A percentile compares a stretch with the other conserved stretches of the same genome.
phyloP scores from a whole-genome alignment of 2,329 filamentous ascomycete species.

The Pseudocercospora vitis region DNA sequence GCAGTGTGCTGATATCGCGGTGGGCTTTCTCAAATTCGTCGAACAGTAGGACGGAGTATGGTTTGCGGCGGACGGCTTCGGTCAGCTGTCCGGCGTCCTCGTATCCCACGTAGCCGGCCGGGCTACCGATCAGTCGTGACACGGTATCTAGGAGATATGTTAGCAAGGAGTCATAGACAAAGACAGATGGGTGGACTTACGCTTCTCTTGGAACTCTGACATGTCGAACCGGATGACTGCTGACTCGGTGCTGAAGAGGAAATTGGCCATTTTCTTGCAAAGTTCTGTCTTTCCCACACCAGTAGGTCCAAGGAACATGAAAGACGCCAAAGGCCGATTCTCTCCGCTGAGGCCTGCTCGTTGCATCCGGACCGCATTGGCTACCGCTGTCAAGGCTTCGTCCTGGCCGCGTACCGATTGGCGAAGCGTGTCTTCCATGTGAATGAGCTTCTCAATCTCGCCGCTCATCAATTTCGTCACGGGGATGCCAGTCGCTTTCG shows the following conservation, averaged over 20 bases:
- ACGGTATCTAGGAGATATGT: too few species aligned
- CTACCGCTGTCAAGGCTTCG: conserved; percentile 85
- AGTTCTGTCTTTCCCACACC: conserved; percentile 97
- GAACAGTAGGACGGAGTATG: conserved; percentile 90
- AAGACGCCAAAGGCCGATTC: conserved; percentile 86
- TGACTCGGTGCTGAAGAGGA: conserved; percentile 87
- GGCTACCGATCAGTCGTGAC: conserved; percentile 85
- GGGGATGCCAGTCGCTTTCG: conserved; percentile 87
- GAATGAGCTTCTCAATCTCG: conserved; percentile 89
- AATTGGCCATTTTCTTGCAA: conserved; percentile 91
- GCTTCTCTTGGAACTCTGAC: conserved; percentile 96
- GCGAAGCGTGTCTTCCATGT: conserved; percentile 89
- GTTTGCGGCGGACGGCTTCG: conserved; percentile 90
- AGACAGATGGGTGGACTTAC: too few species aligned
- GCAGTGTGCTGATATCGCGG: conserved; percentile 84
- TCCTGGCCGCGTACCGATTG: conserved; percentile 88
- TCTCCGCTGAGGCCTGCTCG: conserved; percentile 88
- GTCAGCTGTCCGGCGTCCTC: conserved; percentile 96
- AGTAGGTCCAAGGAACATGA: conserved; percentile 97
- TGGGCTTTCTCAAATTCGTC: conserved; percentile 99
- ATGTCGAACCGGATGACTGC: conserved; percentile 96
- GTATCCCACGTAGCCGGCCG: conserved; percentile 93
- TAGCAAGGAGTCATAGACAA: too few species aligned
- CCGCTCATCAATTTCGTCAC: conserved; percentile 89
- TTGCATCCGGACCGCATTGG: conserved; percentile 91